Base-by-base conservation (phyloP, 1,284 basidiomycete genomes). In the Cutaneotrichosporon dermatis region DNA sequence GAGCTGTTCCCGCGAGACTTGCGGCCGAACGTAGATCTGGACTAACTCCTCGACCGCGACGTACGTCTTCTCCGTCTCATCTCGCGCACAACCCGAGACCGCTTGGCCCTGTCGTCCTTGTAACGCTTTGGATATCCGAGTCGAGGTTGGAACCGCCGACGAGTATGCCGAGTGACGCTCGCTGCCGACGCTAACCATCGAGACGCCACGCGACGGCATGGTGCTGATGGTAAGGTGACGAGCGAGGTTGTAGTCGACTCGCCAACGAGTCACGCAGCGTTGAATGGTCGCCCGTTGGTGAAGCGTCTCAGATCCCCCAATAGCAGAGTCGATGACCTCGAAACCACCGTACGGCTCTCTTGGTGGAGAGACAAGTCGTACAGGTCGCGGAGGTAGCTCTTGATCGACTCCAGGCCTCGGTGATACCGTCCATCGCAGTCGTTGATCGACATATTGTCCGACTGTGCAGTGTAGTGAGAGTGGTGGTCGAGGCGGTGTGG, bases 11-110 rank as follows among this genome's bases (percentile, higher is more conserved):
- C 25, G 25, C 25, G 42, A 84, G 83, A n/a, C 84, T 81, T 4
- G 90, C 88, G 92, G 92, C 69, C 85, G 87, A 77, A 99, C 89
- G 74, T 99, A 99, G 62, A 99, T 96, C 60, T 94, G 89, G 54
- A 94, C 86, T 33, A 99, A 84, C 77, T 97, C 95, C 72, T 89
- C 86, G 25, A 99, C 91, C 90, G 67, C 89, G 58, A 97, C 91
- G 76, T 99, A 99, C 1, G 94, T 94, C 63, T 90, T 84, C 77
- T 99, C 95, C 46, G 95, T 98, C 89, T 88, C 83, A 51, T 93
- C 78, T 95, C 92, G 51, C 86, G 84, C 54, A 93, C 82, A 49
- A 93, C 84, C 77, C 85, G 85, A 4, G 85, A 83, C 54, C 92
- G 84, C 76, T 90, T 92, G 10, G 81, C 80, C 73, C 86, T 88